These are phyloP conservation scores for Vitis riparia DNA, from an alignment of 164 flowering plant genomes.

Conservation along the genomic window DNA sequence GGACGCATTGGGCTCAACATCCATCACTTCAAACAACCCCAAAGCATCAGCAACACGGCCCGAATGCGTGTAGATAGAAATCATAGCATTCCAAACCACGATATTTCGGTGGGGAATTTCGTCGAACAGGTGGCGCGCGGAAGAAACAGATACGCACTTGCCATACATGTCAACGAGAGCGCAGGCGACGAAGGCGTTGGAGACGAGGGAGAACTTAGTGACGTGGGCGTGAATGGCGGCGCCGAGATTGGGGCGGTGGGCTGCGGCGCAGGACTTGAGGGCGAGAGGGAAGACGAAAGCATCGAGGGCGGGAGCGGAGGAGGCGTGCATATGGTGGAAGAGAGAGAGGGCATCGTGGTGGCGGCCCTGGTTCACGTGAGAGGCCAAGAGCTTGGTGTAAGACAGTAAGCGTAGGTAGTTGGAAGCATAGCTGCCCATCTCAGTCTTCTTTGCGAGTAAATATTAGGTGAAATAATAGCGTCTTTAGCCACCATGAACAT, in stretches of 20 bases:
- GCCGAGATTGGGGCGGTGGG: slow-evolving; percentile 39
- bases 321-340: slow-evolving; percentile 44
- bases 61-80: slow-evolving; percentile 41
- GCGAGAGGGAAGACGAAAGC: slow-evolving; percentile 66
- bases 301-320: slow-evolving; percentile 49
- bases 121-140: slow-evolving; percentile 62
- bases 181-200: slow-evolving; percentile 57
- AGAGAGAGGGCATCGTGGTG: slow-evolving; percentile 53
- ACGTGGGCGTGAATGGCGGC: slow-evolving; percentile 54
- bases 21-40: slow-evolving; percentile 49
- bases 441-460: too few relatives aligned
- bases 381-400: slow-evolving; percentile 49
- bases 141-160: slow-evolving; percentile 40
- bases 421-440: slow-evolving; percentile 6
- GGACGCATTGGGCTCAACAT: slow-evolving; percentile 49
- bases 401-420: slow-evolving; percentile 43
- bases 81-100: slow-evolving; percentile 67
- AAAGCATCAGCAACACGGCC: slow-evolving; percentile 30
- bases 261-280: slow-evolving; percentile 63
- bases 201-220: slow-evolving; percentile 31
- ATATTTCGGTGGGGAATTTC: slow-evolving; percentile 55
- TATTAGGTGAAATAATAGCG: too few relatives aligned
- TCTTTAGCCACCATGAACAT: too few relatives aligned
- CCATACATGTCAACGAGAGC: slow-evolving; percentile 67
- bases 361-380: slow-evolving; percentile 50